phyloP scores from a whole-genome alignment of 2,329 filamentous ascomycete genomes.

The Diaporthe citriasiana region DNA sequence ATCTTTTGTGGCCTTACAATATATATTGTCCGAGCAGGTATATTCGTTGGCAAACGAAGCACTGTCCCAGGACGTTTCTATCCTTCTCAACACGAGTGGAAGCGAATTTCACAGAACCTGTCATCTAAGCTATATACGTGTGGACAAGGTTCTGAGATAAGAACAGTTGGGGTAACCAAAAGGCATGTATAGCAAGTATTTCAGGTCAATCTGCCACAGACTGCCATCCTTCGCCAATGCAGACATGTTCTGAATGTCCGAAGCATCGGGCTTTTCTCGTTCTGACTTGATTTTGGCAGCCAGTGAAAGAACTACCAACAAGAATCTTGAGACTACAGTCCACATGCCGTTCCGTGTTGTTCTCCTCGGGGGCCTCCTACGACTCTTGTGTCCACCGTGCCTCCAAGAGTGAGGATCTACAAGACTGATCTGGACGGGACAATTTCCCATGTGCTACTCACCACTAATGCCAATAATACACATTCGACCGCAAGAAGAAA shows the following conservation, averaged over 20 bases:
- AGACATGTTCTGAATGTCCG: background rate
- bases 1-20: background rate
- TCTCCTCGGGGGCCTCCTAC: background rate
- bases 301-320: background rate
- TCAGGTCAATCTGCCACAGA: background rate
- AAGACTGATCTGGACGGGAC: background rate
- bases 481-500: background rate
- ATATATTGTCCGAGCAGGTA: background rate
- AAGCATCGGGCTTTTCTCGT: background rate
- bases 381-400: background rate
- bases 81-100: no score
- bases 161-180: accelerated
- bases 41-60: background rate
- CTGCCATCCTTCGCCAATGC: background rate
- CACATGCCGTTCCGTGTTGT: background rate
- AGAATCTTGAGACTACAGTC: no score
- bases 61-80: no score
- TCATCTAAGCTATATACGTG: no score
- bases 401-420: background rate
- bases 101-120: no score
- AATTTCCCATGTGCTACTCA: background rate
- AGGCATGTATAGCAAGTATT: background rate
- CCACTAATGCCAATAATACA: background rate
- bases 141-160: background rate
- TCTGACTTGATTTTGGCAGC: background rate